phyloP scores from a whole-genome alignment of 306 rosid species.

The Corylus americana region DNA sequence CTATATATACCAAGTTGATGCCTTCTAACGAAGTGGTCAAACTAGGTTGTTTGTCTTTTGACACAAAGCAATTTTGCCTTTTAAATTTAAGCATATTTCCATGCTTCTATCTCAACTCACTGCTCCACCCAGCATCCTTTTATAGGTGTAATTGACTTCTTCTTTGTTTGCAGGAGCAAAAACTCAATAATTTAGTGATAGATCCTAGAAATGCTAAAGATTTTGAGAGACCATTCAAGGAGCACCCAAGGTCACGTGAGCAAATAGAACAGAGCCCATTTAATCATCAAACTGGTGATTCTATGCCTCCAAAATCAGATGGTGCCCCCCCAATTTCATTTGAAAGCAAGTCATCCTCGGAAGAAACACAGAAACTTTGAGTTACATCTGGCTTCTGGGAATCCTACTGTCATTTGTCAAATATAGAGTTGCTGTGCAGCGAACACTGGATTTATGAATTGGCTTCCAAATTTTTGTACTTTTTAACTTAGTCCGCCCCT shows the following conservation, averaged over 20 bases:
- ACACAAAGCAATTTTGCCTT: no score
- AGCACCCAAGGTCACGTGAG: slow-evolving; percentile 45
- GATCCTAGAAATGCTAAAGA: slow-evolving; percentile 68
- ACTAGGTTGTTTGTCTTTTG: no score
- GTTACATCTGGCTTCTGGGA: slow-evolving; percentile 27
- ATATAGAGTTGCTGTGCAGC: slow-evolving; percentile 14
- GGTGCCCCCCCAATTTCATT: slow-evolving; percentile 40
- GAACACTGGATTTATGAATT: slow-evolving; percentile 20
- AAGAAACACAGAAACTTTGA: slow-evolving; percentile 45
- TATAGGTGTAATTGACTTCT: background rate
- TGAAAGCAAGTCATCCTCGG: slow-evolving; percentile 41
- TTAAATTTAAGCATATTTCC: no score
- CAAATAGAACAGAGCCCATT: slow-evolving; percentile 46
- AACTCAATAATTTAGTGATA: slow-evolving; percentile 50
- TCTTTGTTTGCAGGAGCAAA: slow-evolving; percentile 63
- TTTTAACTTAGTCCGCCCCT: slow-evolving; percentile 12
- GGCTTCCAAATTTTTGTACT: slow-evolving; percentile 23
- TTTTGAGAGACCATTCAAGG: slow-evolving; percentile 60
- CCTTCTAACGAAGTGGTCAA: no score
- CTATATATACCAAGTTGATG: background rate
- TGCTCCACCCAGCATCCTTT: background rate
- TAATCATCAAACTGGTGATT: slow-evolving; percentile 45
- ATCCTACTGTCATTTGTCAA: background rate
- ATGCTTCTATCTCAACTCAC: no score
- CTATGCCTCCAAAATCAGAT: slow-evolving; percentile 38